Base-by-base conservation (phyloP, 73 alveolate genomes). In the Paramecium biaurelia region DNA sequence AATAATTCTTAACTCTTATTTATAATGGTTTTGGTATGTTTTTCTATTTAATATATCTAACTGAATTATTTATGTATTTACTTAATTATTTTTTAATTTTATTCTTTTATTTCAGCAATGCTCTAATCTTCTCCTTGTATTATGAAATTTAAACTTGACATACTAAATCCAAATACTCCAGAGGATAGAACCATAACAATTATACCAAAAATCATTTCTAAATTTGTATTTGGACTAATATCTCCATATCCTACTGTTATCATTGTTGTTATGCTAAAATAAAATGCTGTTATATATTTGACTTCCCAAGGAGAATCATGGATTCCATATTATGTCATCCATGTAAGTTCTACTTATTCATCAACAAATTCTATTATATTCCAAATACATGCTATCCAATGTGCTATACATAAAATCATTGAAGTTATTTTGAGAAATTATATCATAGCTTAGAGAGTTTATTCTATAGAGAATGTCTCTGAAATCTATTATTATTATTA, bases 181-280 rank as follows among this genome's bases (percentile, higher is more conserved):
- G 90, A 79, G 0, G 90, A 32, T 0, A 79, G 5, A 20, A 79
- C 74, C 90, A 79, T 79, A 2, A 41, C 42, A 42, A 79, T 30
- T 1, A 79, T 79, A 7, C 76, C 70, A 79, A 79, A 79, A 2
- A 57, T 57, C 86, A 82, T 89, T 58, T 93, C 96, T n/a, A 67
- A 74, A 26, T 92, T 57, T 56, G 92, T 93, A 21, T 74, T 21
- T 24, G 93, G 87, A 47, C 87, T 37, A 12, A 93, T 93, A 82
- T 96, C 98, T 5, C 99, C 99, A 92, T 96, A 96, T 1, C 99
- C 99, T 14, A 96, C 98, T 2, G 99, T 96, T 6, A 95, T 93
- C 86, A 96, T 85, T 18, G 99, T 96, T 6, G 99, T 96, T 57
- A 96, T 93, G 41, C 96, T 93, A 85, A 92, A 96, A 70, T 96